A percentile compares a stretch with the other conserved stretches of the same genome.
phyloP scores from a whole-genome alignment of 495 filamentous ascomycete genomes.

The Aspergillus wentii region DNA sequence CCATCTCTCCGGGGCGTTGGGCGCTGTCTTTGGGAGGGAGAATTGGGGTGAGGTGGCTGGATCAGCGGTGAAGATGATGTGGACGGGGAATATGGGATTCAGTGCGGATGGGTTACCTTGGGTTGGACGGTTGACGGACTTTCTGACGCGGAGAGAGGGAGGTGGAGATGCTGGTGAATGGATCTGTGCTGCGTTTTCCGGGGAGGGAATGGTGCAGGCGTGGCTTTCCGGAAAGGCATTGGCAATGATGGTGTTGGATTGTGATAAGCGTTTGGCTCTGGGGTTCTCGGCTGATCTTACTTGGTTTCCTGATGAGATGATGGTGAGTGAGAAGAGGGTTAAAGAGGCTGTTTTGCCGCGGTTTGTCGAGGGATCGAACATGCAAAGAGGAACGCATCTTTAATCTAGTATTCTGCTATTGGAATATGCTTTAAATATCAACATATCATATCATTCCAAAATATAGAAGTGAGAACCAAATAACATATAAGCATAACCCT shows the following conservation, averaged over 20 bases:
- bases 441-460: no score
- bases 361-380: no score
- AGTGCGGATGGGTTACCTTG: conserved; percentile 64
- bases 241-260: conserved; percentile 54
- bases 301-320: conserved; percentile 43
- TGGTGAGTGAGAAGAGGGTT: conserved; percentile 36
- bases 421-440: no score
- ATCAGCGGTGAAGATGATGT: conserved; percentile 55
- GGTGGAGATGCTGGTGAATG: conserved; percentile 37
- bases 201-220: conserved; percentile 80
- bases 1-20: conserved; percentile 25
- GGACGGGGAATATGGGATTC: conserved; percentile 84
- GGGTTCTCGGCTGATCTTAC: conserved; percentile 20
- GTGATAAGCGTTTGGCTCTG: conserved; percentile 17
- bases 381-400: no score
- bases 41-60: conserved; percentile 27
- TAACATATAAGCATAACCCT: no score
- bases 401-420: no score
- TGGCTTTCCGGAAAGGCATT: conserved; percentile 64
- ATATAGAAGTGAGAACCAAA: no score
- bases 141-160: conserved; percentile 30
- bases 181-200: conserved; percentile 60
- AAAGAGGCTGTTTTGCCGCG: conserved; percentile 16
- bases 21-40: conserved; percentile 23
- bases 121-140: conserved; percentile 62